Conservation (phyloP, 2,329 filamentous ascomycete species). For the Arachnopeziza araneosa region DNA sequence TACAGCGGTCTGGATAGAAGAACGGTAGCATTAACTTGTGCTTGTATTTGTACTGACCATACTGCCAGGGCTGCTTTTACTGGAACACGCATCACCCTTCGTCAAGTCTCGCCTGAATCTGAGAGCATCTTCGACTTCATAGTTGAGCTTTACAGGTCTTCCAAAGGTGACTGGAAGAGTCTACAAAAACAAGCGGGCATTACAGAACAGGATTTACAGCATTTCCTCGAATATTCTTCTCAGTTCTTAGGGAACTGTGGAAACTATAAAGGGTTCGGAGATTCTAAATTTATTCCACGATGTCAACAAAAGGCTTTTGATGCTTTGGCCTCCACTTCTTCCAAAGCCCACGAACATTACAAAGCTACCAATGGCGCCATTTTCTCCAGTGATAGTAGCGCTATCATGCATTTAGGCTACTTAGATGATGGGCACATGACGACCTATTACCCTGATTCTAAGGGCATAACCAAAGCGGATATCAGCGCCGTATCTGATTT, state of each 20-base stretch:
- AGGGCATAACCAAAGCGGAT: slow-evolving; percentile 67
- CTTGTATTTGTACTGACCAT: slow-evolving; percentile 5
- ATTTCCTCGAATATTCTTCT: slow-evolving; percentile 70
- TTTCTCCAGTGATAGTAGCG: slow-evolving; percentile 59
- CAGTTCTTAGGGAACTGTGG: slow-evolving; percentile 74
- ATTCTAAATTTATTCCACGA: slow-evolving; percentile 76
- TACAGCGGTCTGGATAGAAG: neutral
- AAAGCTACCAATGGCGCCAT: slow-evolving; percentile 65
- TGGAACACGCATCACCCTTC: slow-evolving; percentile 71
- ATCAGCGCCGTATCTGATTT: slow-evolving; percentile 68
- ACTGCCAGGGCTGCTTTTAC: slow-evolving; percentile 63
- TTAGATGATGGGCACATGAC: slow-evolving; percentile 71
- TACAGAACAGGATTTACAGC: slow-evolving; percentile 53
- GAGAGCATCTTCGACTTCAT: slow-evolving; percentile 80
- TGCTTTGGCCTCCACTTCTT: slow-evolving; percentile 54
- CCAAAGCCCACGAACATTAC: slow-evolving; percentile 59
- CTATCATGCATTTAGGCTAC: slow-evolving; percentile 71
- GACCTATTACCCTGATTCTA: slow-evolving; percentile 75
- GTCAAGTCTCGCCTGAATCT: slow-evolving; percentile 77
- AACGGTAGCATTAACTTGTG: neutral
- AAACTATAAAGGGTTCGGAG: slow-evolving; percentile 85
- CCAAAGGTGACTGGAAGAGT: slow-evolving; percentile 64
- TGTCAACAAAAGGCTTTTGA: slow-evolving; percentile 58
- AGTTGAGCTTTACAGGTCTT: slow-evolving; percentile 61
- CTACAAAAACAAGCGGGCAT: slow-evolving; percentile 32